phyloP scores from a whole-genome alignment of 345 rosid genomes.

The Gossypium bickii region DNA sequence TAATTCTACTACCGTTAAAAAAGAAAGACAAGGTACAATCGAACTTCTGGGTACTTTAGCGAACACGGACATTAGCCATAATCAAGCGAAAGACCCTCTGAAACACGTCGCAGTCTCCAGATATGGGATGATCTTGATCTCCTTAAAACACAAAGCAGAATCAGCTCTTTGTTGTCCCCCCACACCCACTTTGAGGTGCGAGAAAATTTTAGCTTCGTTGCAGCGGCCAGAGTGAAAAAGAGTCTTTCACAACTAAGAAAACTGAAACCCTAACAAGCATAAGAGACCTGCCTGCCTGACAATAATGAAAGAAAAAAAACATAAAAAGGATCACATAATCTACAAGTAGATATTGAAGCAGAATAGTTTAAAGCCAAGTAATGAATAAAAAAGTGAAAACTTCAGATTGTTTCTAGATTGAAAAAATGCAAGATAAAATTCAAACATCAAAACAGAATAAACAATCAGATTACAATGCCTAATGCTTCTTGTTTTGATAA shows the following conservation, averaged over 20 bases:
- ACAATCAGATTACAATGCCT: background rate
- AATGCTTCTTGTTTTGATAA: background rate
- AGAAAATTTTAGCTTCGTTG: constrained; percentile 57
- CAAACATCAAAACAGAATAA: background rate
- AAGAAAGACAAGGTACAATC: constrained; percentile 16
- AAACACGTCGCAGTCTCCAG: constrained; percentile 91
- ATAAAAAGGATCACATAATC: background rate
- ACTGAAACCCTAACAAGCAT: constrained; percentile 32
- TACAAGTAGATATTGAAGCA: background rate
- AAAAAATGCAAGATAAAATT: background rate
- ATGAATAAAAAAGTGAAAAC: background rate
- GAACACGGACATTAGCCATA: constrained; percentile 67
- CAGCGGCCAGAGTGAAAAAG: constrained; percentile 97
- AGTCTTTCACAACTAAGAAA: constrained; percentile 44
- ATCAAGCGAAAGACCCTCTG: constrained; percentile 82
- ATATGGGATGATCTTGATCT: constrained; percentile 74
- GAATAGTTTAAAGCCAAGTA: background rate
- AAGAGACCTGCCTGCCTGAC: constrained; percentile 50
- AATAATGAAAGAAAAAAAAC: background rate
- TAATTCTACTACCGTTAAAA: constrained; percentile 15
- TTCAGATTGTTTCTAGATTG: background rate
- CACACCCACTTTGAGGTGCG: constrained; percentile 96
- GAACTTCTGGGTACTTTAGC: constrained; percentile 27
- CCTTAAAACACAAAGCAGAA: constrained; percentile 55
- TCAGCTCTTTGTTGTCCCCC: constrained; percentile 55